Conservation (phyloP, 768 basidiomycete genomes). For the Termitomyces eurrhizus region DNA sequence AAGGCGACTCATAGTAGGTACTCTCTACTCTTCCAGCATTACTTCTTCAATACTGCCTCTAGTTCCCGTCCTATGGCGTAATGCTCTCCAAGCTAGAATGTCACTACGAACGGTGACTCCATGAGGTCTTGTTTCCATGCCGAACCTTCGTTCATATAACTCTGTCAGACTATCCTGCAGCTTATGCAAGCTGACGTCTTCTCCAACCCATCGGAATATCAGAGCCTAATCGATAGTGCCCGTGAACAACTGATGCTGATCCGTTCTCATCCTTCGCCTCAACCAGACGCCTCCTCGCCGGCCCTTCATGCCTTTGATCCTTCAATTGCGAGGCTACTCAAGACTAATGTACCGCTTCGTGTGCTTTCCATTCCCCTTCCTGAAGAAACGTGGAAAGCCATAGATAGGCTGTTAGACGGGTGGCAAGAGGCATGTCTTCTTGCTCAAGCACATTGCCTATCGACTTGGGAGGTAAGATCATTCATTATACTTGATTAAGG, state of each 20-base stretch:
- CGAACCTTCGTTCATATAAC: neutral
- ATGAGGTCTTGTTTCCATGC: neutral
- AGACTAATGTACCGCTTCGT: constrained; percentile 67
- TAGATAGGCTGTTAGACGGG: constrained; percentile 49
- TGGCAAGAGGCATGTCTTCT: constrained; percentile 51
- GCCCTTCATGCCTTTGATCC: constrained; percentile 62
- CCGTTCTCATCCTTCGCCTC: constrained; percentile 30
- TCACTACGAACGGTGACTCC: constrained; percentile 51
- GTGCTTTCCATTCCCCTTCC: constrained; percentile 47
- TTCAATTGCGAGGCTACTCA: constrained; percentile 59
- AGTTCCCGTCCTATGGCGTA: constrained; percentile 48
- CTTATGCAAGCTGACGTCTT: constrained; percentile 41
- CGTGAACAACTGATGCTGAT: constrained; percentile 38
- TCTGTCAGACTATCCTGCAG: constrained; percentile 43
- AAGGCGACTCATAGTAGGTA: constrained; percentile 37
- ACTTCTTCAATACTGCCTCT: neutral
- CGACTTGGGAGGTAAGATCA: constrained; percentile 59
- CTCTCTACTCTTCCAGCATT: constrained; percentile 1
- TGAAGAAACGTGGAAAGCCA: constrained; percentile 46
- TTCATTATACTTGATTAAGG: neutral
- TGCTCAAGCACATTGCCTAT: constrained; percentile 37
- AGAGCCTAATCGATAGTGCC: constrained; percentile 34
- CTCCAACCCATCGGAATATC: constrained; percentile 32
- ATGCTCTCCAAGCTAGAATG: constrained; percentile 49
- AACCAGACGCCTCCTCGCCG: constrained; percentile 39